Evolutionary conservation across 164 flowering plant genomes (phyloP), one percentile per base, ranked within the genome.

Genomic region (Nymphaea thermarum): DNA sequence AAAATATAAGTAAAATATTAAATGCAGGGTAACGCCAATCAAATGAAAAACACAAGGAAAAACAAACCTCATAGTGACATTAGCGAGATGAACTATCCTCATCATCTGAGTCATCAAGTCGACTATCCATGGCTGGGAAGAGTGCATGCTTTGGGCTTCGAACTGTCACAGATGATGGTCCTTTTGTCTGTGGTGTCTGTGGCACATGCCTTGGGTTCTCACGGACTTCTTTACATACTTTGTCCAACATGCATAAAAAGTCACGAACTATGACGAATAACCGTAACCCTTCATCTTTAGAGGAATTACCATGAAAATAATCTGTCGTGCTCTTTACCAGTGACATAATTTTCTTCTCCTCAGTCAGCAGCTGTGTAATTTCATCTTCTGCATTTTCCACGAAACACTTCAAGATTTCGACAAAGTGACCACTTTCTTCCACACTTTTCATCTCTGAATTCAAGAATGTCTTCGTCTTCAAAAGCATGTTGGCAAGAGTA

Each of bases 281-380:
- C 3, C 89, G 82, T 71, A 91, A 68, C 3, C 98, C 97, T 74
- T 93, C 98, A 64, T 93, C 96, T 74, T 82, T 91, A 60, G 85
- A 82, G 42, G 91, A 74, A 36, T 80, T 82, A 64, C 98, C 98
- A 74, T 93, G 98, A 80, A 90, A 93, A 71, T 93, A 93, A 74
- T 89, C 94, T 2, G 84, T 91, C 2, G 97, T 86, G 77, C 80
- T 82, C 74, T 85, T 88, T 74, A 93, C 93, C 70, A 90, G 69
- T 66, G 76, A 79, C 84, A 78, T 80, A 65, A 91, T 85, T 71
- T 88, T 87, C 79, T 91, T 93, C 69, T 93, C 97, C 77, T 93
- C 96, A 71, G 80, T 88, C 17, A 80, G 71, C 65, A 89, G 65
- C 74, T 75, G 70, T 65, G 64, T 75, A 53, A 91, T 71, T 63